phyloP scores from a whole-genome alignment of 2,329 filamentous ascomycete species.

The Colletotrichum sojae region DNA sequence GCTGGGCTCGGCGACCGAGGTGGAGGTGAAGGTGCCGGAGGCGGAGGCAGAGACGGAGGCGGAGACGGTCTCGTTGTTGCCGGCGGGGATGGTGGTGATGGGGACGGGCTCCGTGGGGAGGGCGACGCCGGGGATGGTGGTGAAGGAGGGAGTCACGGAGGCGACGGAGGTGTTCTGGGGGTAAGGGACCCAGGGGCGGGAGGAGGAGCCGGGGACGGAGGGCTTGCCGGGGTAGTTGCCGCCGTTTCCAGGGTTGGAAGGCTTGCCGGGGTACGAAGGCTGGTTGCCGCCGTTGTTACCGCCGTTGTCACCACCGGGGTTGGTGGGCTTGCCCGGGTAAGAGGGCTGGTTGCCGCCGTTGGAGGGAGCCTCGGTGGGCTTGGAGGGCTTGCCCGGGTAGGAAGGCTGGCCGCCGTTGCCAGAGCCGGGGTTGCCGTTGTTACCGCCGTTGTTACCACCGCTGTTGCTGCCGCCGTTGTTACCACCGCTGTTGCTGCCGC shows the following conservation, averaged over 20 bases:
- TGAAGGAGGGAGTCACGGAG: slow-evolving; percentile 23
- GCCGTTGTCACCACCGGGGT: slow-evolving; percentile 3
- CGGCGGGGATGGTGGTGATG: slow-evolving; percentile 32
- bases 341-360: slow-evolving; percentile 14
- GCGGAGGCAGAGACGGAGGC: neutral
- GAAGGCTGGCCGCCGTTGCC: slow-evolving; percentile 5
- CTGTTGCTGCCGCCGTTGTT: neutral
- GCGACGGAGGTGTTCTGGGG: slow-evolving; percentile 31
- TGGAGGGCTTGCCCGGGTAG: slow-evolving; percentile 22
- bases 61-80: slow-evolving; percentile 33
- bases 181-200: slow-evolving; percentile 21
- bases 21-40: neutral
- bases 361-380: neutral
- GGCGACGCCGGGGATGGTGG: slow-evolving; percentile 25
- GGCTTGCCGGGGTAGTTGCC: slow-evolving; percentile 30
- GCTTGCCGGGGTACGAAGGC: slow-evolving; percentile 18
- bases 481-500: neutral
- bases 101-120: slow-evolving; percentile 31
- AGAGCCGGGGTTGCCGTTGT: neutral
- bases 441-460: neutral
- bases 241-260: slow-evolving; percentile 7
- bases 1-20: slow-evolving; percentile 19
- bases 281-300: neutral
- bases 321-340: slow-evolving; percentile 7
- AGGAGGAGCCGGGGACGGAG: slow-evolving; percentile 5